phyloP scores from a whole-genome alignment of 768 basidiomycete genomes.

The Termitomyces sp. region DNA sequence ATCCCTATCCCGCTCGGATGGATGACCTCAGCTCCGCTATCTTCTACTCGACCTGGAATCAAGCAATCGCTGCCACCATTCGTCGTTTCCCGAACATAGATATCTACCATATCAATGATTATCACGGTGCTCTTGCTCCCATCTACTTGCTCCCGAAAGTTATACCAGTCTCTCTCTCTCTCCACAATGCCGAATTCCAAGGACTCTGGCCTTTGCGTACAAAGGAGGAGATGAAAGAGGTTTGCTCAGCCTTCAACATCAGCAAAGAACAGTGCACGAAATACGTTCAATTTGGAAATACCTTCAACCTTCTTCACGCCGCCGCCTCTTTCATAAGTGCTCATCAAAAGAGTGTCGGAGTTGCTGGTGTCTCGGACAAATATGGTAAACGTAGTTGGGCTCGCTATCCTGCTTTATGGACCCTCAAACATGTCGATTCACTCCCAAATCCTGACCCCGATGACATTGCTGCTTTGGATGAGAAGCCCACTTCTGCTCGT shows the following conservation, averaged over 20 bases:
- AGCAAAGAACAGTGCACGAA: slow-evolving; percentile 95
- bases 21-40: slow-evolving; percentile 95
- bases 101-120: slow-evolving; percentile 94
- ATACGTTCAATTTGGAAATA: slow-evolving; percentile 98
- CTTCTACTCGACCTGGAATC: slow-evolving; percentile 98
- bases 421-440: slow-evolving; percentile 92
- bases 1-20: slow-evolving; percentile 96
- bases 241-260: slow-evolving; percentile 96
- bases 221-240: slow-evolving; percentile 98
- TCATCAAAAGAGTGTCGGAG: slow-evolving; percentile 91
- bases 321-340: slow-evolving; percentile 89
- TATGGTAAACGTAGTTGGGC: slow-evolving; percentile 98
- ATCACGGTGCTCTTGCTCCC: slow-evolving; percentile 88
- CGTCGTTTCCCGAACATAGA: slow-evolving; percentile 84
- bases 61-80: slow-evolving; percentile 90
- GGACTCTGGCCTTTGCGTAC: slow-evolving; percentile 95
- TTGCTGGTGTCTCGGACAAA: slow-evolving; percentile 97
- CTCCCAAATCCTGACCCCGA: slow-evolving; percentile 93
- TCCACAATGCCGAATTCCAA: slow-evolving; percentile 98
- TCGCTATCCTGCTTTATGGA: slow-evolving; percentile 94
- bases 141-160: slow-evolving; percentile 92
- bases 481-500: slow-evolving; percentile 64
- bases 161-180: slow-evolving; percentile 83
- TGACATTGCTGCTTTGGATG: slow-evolving; percentile 91
- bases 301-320: slow-evolving; percentile 93